Evolutionary conservation across 1,284 basidiomycete species (phyloP), one percentile per base, ranked within the genome.

Genomic region (Cryptococcus sp.): DNA sequence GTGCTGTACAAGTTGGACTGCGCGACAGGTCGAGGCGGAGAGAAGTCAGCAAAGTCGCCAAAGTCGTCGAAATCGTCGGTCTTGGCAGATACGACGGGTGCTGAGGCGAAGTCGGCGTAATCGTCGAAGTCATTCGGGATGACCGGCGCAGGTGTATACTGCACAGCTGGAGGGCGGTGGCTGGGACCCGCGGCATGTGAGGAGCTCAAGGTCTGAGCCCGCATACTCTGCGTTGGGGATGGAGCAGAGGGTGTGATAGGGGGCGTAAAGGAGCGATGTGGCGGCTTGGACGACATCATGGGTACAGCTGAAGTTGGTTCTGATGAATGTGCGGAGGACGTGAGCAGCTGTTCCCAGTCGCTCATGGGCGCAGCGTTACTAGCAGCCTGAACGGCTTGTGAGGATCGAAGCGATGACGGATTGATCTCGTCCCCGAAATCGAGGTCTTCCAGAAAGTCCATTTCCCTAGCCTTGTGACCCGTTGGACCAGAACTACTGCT

Each of bases 31-130:
- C 3, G 7, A 22, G 36, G 25, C 7, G 36, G 10, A 14, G 47
- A 14, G 49, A 31, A 45, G 46, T 50, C 31, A 41, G 54, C 56
- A 47, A 66, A 64, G 2, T 48, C 51, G 22, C 58, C 52, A 45
- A 68, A 68, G 48, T 68, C 66, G 31, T 60, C 66, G 46, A 68
- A 63, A 43, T 63, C 62, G 45, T 61, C 57, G 31, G 59, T 25
- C 41, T 19, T 19, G 7, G 36, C 19, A 32, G 21, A 31, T 21
- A 37, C 19, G 24, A 36, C 32, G 3, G 34, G 28, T 14, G 50
- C 31, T 24, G 39, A 31, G 14, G 41, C 50, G 34, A 51, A 57
- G 43, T 60, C 60, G 31, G 47, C 52, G 40, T 56, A 59, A 24
- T 49, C 50, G 13, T 41, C 54, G 43, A 56, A 49, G 16, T 45